Evolutionary conservation across 768 basidiomycete species (phyloP), one percentile per base, ranked within the genome.

Genomic region (Xerocomellus intermedius): DNA sequence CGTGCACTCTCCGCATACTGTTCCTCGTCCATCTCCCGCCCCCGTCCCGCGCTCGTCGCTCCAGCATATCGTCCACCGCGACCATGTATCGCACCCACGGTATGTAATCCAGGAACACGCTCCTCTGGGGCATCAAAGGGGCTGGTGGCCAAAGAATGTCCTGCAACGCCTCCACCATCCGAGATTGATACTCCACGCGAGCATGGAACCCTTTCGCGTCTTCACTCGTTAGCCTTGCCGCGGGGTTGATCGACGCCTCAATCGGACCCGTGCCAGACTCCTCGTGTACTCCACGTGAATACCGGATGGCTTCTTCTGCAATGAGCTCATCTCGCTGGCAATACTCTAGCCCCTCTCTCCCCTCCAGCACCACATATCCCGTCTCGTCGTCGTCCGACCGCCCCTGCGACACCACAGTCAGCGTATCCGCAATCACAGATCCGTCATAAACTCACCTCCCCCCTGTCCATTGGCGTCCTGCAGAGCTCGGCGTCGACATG

Each of bases 11-110:
- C 24, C 65, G 62, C 64, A 73, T 73, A 61, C 87, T 85, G 74
- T 86, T 87, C 66, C 86, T 69, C 39, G 86, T 88, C 59, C 46
- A 65, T 48, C 87, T 64, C 56, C 80, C 75, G 41, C 74, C 57
- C 52, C 59, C 69, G 56, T 77, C 84, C 62, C 75, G 61, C 61
- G 54, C 70, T 30, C 38, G 56, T 17, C 56, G 57, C 36, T 69
- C 68, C 22, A 61, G 60, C 39, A 43, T 52, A 56, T 93, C 91
- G 59, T 96, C 93, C 36, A 73, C 78, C 26, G 54, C 70, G 38
- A 89, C 82, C 68, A 95, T 87, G 55, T 73, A 64, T 55, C 85
- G 76, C 46, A 92, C 73, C 71, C 79, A 81, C 32, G 92, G 87
- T 60, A 82, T 72, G 70, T 91, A 89, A 45, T 95, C 89, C 64